A percentile compares a stretch with the other conserved stretches of the same genome.
phyloP scores from a whole-genome alignment of 805 yeast species.

The Priceomyces fermenticarens region DNA sequence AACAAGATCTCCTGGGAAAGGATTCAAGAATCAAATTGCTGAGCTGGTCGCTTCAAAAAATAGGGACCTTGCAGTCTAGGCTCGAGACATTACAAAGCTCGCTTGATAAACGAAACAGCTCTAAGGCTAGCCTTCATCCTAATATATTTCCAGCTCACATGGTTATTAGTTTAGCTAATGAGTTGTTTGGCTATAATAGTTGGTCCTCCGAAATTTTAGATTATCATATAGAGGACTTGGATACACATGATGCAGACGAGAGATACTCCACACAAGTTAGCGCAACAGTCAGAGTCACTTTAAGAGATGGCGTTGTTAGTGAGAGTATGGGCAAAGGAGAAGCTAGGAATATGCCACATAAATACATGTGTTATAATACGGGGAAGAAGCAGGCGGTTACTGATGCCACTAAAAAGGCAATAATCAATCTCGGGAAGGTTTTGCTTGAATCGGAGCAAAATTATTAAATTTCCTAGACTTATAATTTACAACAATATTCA shows the following conservation, averaged over 20 bases:
- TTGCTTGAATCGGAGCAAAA: slow-evolving; percentile 3
- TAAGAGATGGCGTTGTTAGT: slow-evolving; percentile 43
- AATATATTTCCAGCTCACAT: slow-evolving; percentile 12
- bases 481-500: too few relatives aligned
- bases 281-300: slow-evolving; percentile 31
- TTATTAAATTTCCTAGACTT: too few relatives aligned
- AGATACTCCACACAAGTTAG: slow-evolving; percentile 19
- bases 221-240: slow-evolving; percentile 14
- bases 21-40: slow-evolving; percentile 17
- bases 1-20: slow-evolving; percentile 1
- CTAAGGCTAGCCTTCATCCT: background rate
- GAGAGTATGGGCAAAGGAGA: slow-evolving; percentile 40
- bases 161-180: slow-evolving; percentile 44
- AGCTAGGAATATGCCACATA: slow-evolving; percentile 28
- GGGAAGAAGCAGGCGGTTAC: slow-evolving; percentile 49
- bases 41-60: slow-evolving; percentile 45
- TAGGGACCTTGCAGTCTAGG: slow-evolving; percentile 48
- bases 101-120: slow-evolving; percentile 10
- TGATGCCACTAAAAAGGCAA: slow-evolving; percentile 42
- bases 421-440: slow-evolving; percentile 29
- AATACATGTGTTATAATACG: slow-evolving; percentile 31
- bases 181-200: slow-evolving; percentile 54
- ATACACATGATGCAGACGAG: slow-evolving; percentile 15
- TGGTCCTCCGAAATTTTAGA: slow-evolving; percentile 48
- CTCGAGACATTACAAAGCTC: slow-evolving; percentile 35